Evolutionary conservation across 768 basidiomycete genomes (phyloP), one percentile per base, ranked within the genome.

Genomic region (Symmetrospora coprosmae): DNA sequence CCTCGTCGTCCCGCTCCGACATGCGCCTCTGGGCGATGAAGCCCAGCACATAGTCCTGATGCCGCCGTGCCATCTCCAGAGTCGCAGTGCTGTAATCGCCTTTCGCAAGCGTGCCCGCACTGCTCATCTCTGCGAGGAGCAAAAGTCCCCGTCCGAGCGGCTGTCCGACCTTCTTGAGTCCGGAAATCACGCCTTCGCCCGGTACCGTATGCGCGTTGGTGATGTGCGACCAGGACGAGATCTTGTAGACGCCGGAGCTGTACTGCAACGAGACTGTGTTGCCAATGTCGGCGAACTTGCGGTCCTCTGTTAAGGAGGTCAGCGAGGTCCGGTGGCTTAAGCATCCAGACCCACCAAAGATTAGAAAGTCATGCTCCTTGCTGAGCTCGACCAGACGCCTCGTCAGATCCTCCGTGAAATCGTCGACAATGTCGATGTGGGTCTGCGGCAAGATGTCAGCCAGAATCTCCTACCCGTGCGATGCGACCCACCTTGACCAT

Each of bases 251-350:
- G 19, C 94, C 94, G 38, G 83, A 80, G 1, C 87, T 85, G 74
- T 99, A 99, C 71, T 99, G 94, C 23, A 96, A 76, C 7, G 83
- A 81, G 61, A 97, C 94, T 7, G 94, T 97, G 74, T 96, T 96
- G 41, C 94, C 94, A 51, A 99, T 97, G 73, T 99, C 94, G 3
- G 94, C 92, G 68, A 99, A 99, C 73, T 99, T 99, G 65, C 94
- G 78, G 75, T 99, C 94, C 75, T 97, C 94, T 58, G 41, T 4
- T 16, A 8, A 8, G 30, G 13, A 43, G 9, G 37, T 46, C 17
- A 31, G 21, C 38, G 55, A 23, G 23, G 27, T 3, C 33, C 45
- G 33, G 45, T 4, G n/a, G n/a, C n/a, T 9, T 19, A 37, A 19
- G 25, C 16, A 33, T 33, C n/a, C n/a, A 21, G 3, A 43, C 55